Base-by-base conservation (phyloP, 2,329 filamentous ascomycete genomes). In the Pseudogymnoascus sp. region DNA sequence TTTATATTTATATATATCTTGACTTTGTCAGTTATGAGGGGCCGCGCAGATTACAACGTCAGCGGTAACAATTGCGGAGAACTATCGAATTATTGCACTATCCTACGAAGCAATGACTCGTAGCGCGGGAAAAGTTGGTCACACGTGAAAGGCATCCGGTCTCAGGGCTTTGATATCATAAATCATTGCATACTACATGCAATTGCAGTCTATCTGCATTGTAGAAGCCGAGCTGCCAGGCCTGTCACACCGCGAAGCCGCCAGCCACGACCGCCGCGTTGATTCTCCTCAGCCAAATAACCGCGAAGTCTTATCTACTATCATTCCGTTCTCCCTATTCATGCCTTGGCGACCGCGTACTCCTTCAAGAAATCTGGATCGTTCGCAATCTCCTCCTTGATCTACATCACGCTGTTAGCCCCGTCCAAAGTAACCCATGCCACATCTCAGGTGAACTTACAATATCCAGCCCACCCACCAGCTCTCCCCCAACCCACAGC, bases 381-480 rank as follows among this genome's bases (percentile, higher is more conserved):
- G 71, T 87, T 91, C 67, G 89, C 86, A 62, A 97, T 83, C 75
- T 97, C 95, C 75, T 99, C 95, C 77, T 96, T 96, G 72, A 97
- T 87, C 93, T 96, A 69, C 65, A 60, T 10, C 4, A 62, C 61
- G 26, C 36, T 60, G 23, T 63, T 36, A 21, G 15, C 53, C 26
- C 61, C 63, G 65, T 57, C 15, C 63, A 42, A 65, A 66, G 33
- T 35, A 15, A 13, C 42, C 9, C 10, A 38, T 4, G 10, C 17
- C 60, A 19, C 2, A 63, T 62, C n/a, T 31, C 26, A 19, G 50
- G 26, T 57, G 57, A 67, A 80, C 91, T 82, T 80, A 97, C 93
- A 77, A 99, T 99, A 76, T 99, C 95, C 70, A 99, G 78, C 1
- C 95, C 95, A 64, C 95, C 93, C 21, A 97, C 88, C 60, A 99